Base-by-base conservation (phyloP, 805 yeast species). In the Huiozyma naganishii region DNA sequence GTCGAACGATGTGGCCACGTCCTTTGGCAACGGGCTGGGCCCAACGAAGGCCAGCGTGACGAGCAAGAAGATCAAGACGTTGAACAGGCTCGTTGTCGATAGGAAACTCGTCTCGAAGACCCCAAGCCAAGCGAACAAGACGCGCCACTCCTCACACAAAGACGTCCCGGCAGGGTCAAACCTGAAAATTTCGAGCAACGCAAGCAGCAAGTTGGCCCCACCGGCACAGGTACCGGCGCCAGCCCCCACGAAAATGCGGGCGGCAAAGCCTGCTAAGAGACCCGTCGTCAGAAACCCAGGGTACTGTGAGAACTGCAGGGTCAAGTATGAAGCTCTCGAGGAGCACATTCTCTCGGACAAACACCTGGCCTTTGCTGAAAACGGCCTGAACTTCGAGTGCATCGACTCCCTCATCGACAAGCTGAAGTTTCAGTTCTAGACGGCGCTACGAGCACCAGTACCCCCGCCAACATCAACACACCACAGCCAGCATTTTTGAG, bases 231-330 rank as follows among this genome's bases (percentile, higher is more conserved):
- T 30, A 9, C 11, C 9, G 33, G 33, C 33, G 4, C 10, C 10
- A 6, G 27, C 37, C 27, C 9, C 37, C 27, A 6, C 17, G 27
- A 34, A n/a, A 13, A 12, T 34, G 2, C 10, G 17, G 9, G 12
- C 13, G 10, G 5, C 17, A 7, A 34, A 8, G 13, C 13, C 37
- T 12, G 35, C 27, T 5, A 42, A 41, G 38, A 48, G 48, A 37
- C 48, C 46, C 34, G 47, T 48, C 7, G 54, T 57, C 13, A 62
- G 56, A 48, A 63, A 57, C 39, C 52, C 90, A 0, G 97, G 97
- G 0, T 89, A 85, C 62, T 90, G 98, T 65, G 98, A 90, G 59
- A 90, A 90, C 58, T 90, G 98, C 64, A 71, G 90, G 27, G 83
- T 82, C 47, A 80, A 80, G 58, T 90, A 83, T 58, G 89, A 83